These are phyloP conservation scores for Ceratopteris richardii DNA, from an alignment of 75 land plant genomes.

Conservation along the genomic window DNA sequence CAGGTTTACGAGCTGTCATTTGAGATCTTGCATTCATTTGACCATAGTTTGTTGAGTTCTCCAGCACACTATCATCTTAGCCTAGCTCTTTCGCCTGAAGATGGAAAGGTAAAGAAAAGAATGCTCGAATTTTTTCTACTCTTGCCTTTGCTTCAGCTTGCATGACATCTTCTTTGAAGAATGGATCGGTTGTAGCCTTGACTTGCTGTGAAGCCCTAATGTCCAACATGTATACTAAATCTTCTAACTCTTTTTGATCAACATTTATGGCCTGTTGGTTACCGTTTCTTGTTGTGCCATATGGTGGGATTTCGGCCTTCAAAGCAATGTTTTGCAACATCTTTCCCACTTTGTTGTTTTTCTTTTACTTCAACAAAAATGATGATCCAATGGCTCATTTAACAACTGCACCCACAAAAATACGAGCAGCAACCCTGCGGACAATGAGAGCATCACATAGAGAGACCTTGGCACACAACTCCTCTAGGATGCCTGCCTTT, in stretches of 20 bases:
- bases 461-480: conserved; percentile 31
- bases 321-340: no score
- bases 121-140: conserved; percentile 18
- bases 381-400: neutral
- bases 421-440: conserved; percentile 72
- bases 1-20: no score
- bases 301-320: no score
- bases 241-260: neutral
- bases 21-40: no score
- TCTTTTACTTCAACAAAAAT: neutral
- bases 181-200: neutral
- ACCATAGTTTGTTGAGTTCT: no score
- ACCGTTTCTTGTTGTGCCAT: no score
- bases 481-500: no score
- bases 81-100: no score
- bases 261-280: neutral
- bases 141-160: conserved; percentile 24
- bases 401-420: neutral
- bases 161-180: conserved; percentile 4
- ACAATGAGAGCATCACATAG: conserved; percentile 38
- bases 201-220: neutral
- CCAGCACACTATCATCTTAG: no score
- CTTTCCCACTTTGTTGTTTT: neutral
- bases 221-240: neutral
- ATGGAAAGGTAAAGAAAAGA: conserved; percentile 15